phyloP scores from a whole-genome alignment of 2,329 filamentous ascomycete species.

The Epichloe coenophiala region DNA sequence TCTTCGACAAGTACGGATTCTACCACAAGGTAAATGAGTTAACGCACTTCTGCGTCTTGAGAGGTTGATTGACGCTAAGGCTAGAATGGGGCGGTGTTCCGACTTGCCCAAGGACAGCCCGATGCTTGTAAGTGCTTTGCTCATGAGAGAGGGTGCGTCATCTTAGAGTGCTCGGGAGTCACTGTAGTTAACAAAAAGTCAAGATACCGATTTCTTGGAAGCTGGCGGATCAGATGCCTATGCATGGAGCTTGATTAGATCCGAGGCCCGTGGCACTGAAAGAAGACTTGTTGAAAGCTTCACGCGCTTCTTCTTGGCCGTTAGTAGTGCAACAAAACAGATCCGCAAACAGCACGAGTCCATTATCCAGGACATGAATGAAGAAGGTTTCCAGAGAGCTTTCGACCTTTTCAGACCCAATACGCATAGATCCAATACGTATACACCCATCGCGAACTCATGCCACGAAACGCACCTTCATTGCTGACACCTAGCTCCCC shows the following conservation, averaged over 20 bases:
- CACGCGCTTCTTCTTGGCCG: conserved; percentile 27
- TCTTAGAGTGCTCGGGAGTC: neutral
- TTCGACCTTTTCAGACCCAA: conserved; percentile 27
- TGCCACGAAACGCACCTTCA: too few relatives aligned
- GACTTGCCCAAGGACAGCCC: too few relatives aligned
- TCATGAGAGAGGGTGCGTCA: too few relatives aligned
- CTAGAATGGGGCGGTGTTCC: too few relatives aligned
- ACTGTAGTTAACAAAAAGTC: too few relatives aligned
- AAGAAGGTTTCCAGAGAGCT: conserved; percentile 28
- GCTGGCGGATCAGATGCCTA: too few relatives aligned
- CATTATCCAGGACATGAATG: conserved; percentile 26
- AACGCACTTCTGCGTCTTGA: too few relatives aligned
- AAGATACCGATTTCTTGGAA: too few relatives aligned
- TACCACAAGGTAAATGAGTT: neutral
- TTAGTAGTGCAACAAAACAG: conserved; percentile 20
- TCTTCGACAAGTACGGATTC: conserved; percentile 27
- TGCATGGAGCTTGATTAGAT: conserved; percentile 31
- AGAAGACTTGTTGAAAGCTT: conserved; percentile 31
- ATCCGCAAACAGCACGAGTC: conserved; percentile 24
- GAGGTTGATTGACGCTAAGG: too few relatives aligned
- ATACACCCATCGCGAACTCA: conserved; percentile 4
- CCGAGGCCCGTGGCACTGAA: conserved; percentile 31
- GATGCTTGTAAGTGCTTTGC: too few relatives aligned
- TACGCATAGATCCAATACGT: conserved; percentile 20
- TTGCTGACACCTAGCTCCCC: too few relatives aligned